Conservation (phyloP, 768 basidiomycete genomes). For the Phlebiopsis gigantea region DNA sequence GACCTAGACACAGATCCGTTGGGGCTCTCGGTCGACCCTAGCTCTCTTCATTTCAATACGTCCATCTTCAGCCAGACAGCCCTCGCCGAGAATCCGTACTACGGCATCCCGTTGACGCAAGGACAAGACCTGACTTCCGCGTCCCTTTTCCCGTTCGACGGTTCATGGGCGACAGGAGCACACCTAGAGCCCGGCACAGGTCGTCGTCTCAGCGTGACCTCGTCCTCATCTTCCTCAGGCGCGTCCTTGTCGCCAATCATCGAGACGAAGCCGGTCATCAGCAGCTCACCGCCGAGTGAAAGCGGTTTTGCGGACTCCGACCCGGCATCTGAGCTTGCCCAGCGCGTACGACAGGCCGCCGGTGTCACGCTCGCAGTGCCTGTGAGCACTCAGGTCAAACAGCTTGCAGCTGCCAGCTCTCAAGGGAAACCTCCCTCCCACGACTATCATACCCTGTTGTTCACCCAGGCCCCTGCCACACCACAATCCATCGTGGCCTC, state of each 20-base stretch:
- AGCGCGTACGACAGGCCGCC: slow-evolving; percentile 31
- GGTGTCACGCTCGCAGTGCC: slow-evolving; percentile 35
- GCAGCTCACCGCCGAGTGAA: slow-evolving; percentile 20
- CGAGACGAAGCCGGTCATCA: slow-evolving; percentile 31
- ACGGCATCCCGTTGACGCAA: background rate
- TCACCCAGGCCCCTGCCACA: slow-evolving; percentile 7
- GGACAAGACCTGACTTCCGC: slow-evolving; percentile 7
- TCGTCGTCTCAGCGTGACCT: slow-evolving; percentile 49
- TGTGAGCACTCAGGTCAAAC: slow-evolving; percentile 30
- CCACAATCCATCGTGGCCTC: slow-evolving; percentile 25
- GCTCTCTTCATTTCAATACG: slow-evolving; percentile 47
- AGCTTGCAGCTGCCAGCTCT: slow-evolving; percentile 24
- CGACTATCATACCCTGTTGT: slow-evolving; percentile 45
- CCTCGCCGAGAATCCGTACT: slow-evolving; percentile 15
- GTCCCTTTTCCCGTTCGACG: slow-evolving; percentile 14
- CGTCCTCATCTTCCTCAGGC: slow-evolving; percentile 50
- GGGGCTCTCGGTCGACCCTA: slow-evolving; percentile 60
- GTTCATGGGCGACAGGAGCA: slow-evolving; percentile 13
- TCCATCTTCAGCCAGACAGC: slow-evolving; percentile 25
- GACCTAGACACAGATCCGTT: slow-evolving; percentile 56
- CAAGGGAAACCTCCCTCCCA: slow-evolving; percentile 35
- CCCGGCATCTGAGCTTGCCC: slow-evolving; percentile 31
- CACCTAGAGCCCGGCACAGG: slow-evolving; percentile 18
- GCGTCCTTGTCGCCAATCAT: slow-evolving; percentile 47
- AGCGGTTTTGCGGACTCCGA: slow-evolving; percentile 20